Evolutionary conservation across 768 basidiomycete genomes (phyloP), one percentile per base, ranked within the genome.

Genomic region (Amanita muscaria): DNA sequence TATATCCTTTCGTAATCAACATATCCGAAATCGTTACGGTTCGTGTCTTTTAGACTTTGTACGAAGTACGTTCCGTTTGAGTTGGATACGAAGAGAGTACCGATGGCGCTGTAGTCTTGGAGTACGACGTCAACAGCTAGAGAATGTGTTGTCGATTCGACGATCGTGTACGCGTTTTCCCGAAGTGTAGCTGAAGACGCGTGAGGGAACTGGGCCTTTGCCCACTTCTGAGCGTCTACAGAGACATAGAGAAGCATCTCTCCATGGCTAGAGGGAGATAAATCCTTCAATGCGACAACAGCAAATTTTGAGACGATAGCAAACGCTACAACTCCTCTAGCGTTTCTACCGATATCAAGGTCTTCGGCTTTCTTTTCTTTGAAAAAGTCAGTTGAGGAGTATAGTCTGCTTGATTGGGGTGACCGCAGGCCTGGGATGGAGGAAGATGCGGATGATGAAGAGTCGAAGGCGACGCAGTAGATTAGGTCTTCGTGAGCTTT

Each of bases 21-120:
- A 48, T 79, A 96, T 8, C 93, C 96, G 48, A 71, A 63, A 35
- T 74, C 69, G 60, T 98, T 94, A 38, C 96, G 70, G 60, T 98
- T 98, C 4, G 96, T 98, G 56, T 94, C 83, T 64, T 82, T 77
- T 47, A 99, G 70, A 53, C 86, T 85, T 63, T 93, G 76, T 8
- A 91, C 85, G 60, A 98, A 99, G 63, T 79, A 93, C 11, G 92
- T 96, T 3, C 96, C 96, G 54, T 97, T 93, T 29, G 87, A 89
- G 62, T 97, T 96, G 64, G 84, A 88, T 44, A 94, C 84, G 68
- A 97, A 99, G 11, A 99, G 67, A 2, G 94, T 97, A 2, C 96
- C 96, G 33, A 93, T 77, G 3, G 65, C 59, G 48, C 73, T 69
- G 39, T 66, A 61, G 50, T 83, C 76, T 45, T 81, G 77, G 7